A percentile compares a stretch with the other conserved stretches of the same genome.
These are phyloP conservation scores for Tulasnella sp. DNA, from an alignment of 768 basidiomycete species.

Conservation along the genomic window DNA sequence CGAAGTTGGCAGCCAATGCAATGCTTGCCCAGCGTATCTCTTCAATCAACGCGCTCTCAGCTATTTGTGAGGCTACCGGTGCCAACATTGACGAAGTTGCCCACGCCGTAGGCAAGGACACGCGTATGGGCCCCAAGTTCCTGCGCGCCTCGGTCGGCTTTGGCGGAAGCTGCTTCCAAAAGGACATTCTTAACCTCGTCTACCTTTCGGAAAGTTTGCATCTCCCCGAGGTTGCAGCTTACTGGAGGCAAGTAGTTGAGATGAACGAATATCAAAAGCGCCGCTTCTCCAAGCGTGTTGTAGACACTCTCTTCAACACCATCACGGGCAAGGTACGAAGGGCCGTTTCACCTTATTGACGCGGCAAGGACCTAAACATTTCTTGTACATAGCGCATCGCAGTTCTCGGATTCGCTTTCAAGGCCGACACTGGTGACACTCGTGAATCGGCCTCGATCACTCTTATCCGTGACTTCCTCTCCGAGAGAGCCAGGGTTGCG, in stretches of 20 bases:
- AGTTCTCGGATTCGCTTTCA: constrained; percentile 97
- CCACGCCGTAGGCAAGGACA: constrained; percentile 87
- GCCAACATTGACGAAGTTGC: constrained; percentile 99
- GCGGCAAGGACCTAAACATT: constrained; percentile 23
- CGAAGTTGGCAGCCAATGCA: constrained; percentile 98
- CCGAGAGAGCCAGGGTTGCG: constrained; percentile 79
- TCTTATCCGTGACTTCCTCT: constrained; percentile 87
- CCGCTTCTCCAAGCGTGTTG: constrained; percentile 91
- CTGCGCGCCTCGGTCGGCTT: constrained; percentile 94
- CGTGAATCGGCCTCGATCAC: constrained; percentile 96
- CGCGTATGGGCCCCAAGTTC: constrained; percentile 92
- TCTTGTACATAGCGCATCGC: constrained; percentile 69
- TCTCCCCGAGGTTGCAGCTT: constrained; percentile 93
- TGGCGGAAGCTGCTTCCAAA: constrained; percentile 99
- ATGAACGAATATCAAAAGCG: constrained; percentile 99
- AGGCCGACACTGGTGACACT: constrained; percentile 98
- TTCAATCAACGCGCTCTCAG: constrained; percentile 94
- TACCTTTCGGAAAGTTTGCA: constrained; percentile 94
- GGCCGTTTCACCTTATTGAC: constrained; percentile 1
- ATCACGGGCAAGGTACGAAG: constrained; percentile 80
- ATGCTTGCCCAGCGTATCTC: constrained; percentile 99
- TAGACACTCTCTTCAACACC: constrained; percentile 97
- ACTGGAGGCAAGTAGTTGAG: constrained; percentile 95
- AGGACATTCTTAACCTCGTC: constrained; percentile 98
- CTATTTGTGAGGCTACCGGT: constrained; percentile 97